phyloP scores from a whole-genome alignment of 2,329 filamentous ascomycete species.

The Diaporthe aspalathi region DNA sequence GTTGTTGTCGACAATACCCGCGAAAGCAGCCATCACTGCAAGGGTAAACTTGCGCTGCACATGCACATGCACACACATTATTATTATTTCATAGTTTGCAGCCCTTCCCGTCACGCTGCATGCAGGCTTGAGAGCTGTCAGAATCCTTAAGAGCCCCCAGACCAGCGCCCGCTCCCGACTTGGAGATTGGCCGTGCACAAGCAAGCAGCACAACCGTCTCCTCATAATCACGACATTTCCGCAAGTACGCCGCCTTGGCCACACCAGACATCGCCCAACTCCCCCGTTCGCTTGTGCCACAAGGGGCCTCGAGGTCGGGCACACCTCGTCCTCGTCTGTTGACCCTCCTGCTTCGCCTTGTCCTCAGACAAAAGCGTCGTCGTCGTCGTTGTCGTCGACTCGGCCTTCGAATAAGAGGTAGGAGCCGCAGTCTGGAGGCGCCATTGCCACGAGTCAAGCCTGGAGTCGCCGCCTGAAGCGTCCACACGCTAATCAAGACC shows the following conservation, averaged over 20 bases:
- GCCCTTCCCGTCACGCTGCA: background rate
- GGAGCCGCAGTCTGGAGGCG: slow-evolving; percentile 1
- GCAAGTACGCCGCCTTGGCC: slow-evolving; percentile 14
- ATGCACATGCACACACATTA: background rate
- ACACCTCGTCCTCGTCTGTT: background rate
- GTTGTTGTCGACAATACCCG: background rate
- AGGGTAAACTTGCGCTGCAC: too few relatives aligned
- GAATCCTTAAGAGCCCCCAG: background rate
- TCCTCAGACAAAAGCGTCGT: background rate
- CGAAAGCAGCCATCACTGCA: background rate
- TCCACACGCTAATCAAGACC: background rate
- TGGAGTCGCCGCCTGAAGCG: background rate
- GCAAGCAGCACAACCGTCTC: slow-evolving; percentile 15
- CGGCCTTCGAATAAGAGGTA: background rate
- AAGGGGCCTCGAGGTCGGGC: too few relatives aligned
- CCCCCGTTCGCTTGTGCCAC: background rate
- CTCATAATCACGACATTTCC: slow-evolving; percentile 32
- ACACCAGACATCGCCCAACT: slow-evolving; percentile 19
- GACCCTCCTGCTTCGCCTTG: background rate
- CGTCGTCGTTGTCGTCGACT: background rate
- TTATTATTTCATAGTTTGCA: background rate
- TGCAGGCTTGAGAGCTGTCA: slow-evolving; percentile 23
- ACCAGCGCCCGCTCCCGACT: slow-evolving; percentile 25
- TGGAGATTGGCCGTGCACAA: slow-evolving; percentile 13
- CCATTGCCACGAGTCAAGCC: slow-evolving; percentile 19